Evolutionary conservation across 257 asterid genomes (phyloP).

Genomic region (Plectranthus barbatus): DNA sequence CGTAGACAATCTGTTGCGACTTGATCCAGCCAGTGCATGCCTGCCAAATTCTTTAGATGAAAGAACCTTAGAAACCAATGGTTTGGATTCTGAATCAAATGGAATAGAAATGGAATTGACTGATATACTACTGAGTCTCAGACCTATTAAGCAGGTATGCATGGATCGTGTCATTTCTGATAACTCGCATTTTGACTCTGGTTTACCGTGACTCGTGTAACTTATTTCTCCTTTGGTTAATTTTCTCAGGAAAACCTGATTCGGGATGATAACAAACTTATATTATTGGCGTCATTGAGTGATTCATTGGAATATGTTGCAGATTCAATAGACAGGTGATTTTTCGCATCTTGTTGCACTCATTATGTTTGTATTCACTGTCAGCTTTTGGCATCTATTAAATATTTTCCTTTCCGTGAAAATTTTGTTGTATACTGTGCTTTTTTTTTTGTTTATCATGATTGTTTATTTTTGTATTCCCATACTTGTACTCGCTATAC

Average conservation of each 20-base stretch:
- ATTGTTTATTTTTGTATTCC: conserved; percentile 2
- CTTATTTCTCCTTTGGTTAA: conserved; percentile 13
- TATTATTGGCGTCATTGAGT: conserved; percentile 86
- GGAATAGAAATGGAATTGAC: conserved; percentile 72
- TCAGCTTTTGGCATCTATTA: conserved; percentile 5
- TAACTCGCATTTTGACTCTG: not conserved
- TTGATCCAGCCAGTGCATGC: conserved; percentile 80
- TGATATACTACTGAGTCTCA: conserved; percentile 59
- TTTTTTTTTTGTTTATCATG: not conserved
- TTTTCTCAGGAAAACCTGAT: conserved; percentile 82
- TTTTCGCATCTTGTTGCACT: conserved; percentile 12
- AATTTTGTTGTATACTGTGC: not conserved
- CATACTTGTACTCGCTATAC: not conserved
- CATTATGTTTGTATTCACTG: not conserved
- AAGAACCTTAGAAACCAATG: conserved; percentile 31
- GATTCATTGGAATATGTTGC: conserved; percentile 98
- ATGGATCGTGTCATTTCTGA: not conserved
- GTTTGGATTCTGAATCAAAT: conserved; percentile 43
- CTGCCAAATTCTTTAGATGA: conserved; percentile 56
- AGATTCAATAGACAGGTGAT: conserved; percentile 91
- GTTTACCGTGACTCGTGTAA: not conserved
- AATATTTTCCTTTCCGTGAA: not conserved
- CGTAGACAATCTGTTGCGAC: conserved; percentile 76
- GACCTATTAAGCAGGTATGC: conserved; percentile 92
- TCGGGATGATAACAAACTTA: conserved; percentile 90